Base-by-base conservation (phyloP, 139 green algal genomes). In the Chlamydomonas eustigma region DNA sequence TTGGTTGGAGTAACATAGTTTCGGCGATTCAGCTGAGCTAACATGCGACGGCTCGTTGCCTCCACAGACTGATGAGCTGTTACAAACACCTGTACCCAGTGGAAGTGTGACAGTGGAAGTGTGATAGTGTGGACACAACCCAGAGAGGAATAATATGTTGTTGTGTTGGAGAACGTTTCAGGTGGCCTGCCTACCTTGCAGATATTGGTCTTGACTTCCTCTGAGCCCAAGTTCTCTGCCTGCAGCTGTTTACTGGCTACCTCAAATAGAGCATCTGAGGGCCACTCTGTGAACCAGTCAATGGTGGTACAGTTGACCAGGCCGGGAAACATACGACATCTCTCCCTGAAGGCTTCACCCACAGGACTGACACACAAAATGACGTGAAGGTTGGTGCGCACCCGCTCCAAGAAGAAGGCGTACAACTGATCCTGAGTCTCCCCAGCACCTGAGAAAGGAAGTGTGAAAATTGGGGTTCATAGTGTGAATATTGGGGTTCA, bases 221-320 rank as follows among this genome's bases (percentile, higher is more conserved):
- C 32, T n/a, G 50, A 69, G 64, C 82, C 86, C 50, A 92, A 51
- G 66, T 91, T 74, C 64, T 90, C 86, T 1, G 76, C 76, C 30
- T 72, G 71, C 63, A 90, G 83, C 76, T 89, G 83, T 76, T 86
- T 86, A 28, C 44, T 58, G 30, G 75, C 83, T 8, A 94, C 90
- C 37, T 78, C 85, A 65, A 91, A 73, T 65, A 90, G 79, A 37
- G 85, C 85, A 0, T 87, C 81, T 68, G 80, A 51, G 8, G 80
- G 75, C 74, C 83, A 83, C 77, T 77, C 78, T 22, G 39, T 87
- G 81, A 88, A 94, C 90, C 90, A 94, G 76, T 94, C 88, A 73
- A 96, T 94, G 69, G 90, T 96, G 80, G 81, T 91, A 83, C 89
- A 94, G 83, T 92, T 92, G 82, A 94, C 90, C 71, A 96, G 88